Conservation (phyloP, 768 basidiomycete species). For the Cytidiella melzeri region DNA sequence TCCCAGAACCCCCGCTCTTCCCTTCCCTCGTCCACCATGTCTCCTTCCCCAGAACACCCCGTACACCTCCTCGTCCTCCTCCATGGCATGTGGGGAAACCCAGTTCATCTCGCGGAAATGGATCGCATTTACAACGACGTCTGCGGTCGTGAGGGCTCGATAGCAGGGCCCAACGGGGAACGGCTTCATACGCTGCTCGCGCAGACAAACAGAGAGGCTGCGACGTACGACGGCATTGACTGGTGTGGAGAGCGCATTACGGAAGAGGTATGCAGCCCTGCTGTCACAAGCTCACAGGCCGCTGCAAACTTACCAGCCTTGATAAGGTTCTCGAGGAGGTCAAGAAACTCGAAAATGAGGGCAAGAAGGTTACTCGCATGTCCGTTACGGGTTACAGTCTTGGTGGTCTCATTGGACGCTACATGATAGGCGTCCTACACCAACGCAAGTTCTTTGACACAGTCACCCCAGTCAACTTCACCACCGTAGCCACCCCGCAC, state of each 20-base stretch:
- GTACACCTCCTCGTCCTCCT: conserved; percentile 41
- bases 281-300: background rate
- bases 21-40: conserved; percentile 6
- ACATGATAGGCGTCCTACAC: conserved; percentile 58
- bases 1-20: background rate
- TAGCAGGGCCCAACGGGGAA: conserved; percentile 29
- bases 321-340: conserved; percentile 52
- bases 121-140: conserved; percentile 46
- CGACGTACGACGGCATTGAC: conserved; percentile 80
- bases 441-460: conserved; percentile 66
- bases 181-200: conserved; percentile 58
- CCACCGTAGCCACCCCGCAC: conserved; percentile 79
- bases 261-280: conserved; percentile 51
- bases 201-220: conserved; percentile 56
- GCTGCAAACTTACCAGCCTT: background rate
- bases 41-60: conserved; percentile 13
- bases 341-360: conserved; percentile 43
- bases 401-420: conserved; percentile 79
- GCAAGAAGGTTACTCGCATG: conserved; percentile 57
- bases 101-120: conserved; percentile 56
- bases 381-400: conserved; percentile 75
- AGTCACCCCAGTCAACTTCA: conserved; percentile 73
- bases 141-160: conserved; percentile 17
- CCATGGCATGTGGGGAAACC: conserved; percentile 80
- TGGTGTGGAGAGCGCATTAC: conserved; percentile 80